Evolutionary conservation across 78 protist genomes (phyloP).

Genomic region (Chrysochromulina parva): DNA sequence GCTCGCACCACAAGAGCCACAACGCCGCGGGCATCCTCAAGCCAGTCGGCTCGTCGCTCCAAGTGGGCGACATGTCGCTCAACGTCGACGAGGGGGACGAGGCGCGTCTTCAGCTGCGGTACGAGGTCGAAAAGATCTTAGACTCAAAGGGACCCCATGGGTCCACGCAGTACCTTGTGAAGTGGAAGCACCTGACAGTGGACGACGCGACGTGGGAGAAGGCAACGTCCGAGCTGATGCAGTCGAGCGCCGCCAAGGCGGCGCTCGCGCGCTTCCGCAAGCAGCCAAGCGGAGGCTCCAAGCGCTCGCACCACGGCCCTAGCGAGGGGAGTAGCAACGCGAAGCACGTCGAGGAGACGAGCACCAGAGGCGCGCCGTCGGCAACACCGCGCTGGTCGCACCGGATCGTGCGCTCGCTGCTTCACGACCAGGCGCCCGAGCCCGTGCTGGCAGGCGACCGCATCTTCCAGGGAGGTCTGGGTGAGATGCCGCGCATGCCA

Average conservation of each 20-base stretch:
- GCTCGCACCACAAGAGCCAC: background rate
- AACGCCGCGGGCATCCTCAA: background rate
- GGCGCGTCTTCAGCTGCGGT: background rate
- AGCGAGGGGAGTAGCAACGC: too few relatives aligned
- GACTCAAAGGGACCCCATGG: background rate
- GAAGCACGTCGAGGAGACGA: too few relatives aligned
- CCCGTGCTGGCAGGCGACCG: too few relatives aligned
- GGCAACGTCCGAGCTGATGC: background rate
- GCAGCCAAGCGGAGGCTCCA: background rate
- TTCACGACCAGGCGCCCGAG: too few relatives aligned
- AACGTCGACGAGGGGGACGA: background rate
- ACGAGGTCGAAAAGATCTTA: background rate
- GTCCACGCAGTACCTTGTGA: background rate
- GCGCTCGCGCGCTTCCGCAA: background rate
- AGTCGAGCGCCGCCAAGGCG: background rate
- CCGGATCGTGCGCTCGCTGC: too few relatives aligned
- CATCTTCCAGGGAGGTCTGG: too few relatives aligned
- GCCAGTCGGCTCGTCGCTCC: background rate
- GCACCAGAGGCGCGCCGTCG: too few relatives aligned
- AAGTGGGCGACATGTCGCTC: background rate
- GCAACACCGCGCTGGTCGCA: too few relatives aligned
- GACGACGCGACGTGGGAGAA: background rate
- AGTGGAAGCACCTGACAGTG: background rate
- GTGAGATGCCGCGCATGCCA: too few relatives aligned
- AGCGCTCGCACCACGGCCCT: too few relatives aligned